Evolutionary conservation across 1,139 yeast genomes (phyloP), one percentile per base, ranked within the genome.

Genomic region (Tardiomyces blankii): DNA sequence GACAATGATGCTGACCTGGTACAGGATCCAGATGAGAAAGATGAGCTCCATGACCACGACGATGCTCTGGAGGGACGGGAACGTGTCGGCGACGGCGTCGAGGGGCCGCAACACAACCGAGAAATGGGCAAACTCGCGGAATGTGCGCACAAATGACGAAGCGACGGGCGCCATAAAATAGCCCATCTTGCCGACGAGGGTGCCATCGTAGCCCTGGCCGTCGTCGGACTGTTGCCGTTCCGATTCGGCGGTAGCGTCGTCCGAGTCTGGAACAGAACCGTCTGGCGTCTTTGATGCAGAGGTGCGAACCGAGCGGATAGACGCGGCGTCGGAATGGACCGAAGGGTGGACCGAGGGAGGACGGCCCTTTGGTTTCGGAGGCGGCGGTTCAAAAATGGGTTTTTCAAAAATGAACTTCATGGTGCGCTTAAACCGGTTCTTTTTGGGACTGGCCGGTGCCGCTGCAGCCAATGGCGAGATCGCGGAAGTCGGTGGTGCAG

Each of bases 1-100:
- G 30, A 64, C 45, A 25, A 62, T 44, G 14, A 62, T 58, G 1
- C 66, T 61, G 9, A 61, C 50, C 33, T 55, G 59, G 53, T 63
- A 60, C 41, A 58, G 44, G 14, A 60, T 47, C 58, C 65, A 60
- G 59, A 62, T 56, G 18, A 64, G 48, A 25, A 61, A 47, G 18
- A 61, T 44, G 38, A 62, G 49, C 49, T 64, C 68, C 13, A 60
- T 48, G 2, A 55, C 54, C 2, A 61, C 60, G 13, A 61, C 61
- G 3, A 50, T 46, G 38, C 50, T 49, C 46, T 56, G 57, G 19
- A 57, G 45, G 2, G 54, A 47, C 1, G 64, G 64, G 32, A 53
- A 54, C 7, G 49, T 53, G 44, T 56, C 61, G 6, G 60, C 60
- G 13, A 59, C 52, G 0, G 60, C 61, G 42, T 59, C 62, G 18